These are phyloP conservation scores for Naganishia friedmannii DNA, from an alignment of 768 basidiomycete species.

Conservation along the genomic window DNA sequence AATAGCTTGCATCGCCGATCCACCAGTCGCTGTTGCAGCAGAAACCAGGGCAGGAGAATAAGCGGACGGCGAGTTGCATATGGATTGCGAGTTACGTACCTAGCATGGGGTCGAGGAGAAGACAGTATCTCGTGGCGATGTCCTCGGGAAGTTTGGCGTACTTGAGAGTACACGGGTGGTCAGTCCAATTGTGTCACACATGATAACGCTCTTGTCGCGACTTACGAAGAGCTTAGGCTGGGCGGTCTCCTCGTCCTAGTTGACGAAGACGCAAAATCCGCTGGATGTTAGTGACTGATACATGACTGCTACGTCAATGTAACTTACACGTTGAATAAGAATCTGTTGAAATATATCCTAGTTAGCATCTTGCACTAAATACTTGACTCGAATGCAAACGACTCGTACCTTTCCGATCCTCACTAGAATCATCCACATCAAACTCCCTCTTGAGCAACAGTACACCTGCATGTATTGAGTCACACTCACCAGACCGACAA, in stretches of 20 bases:
- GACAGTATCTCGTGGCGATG: constrained; percentile 82
- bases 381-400: constrained; percentile 1
- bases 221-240: constrained; percentile 77
- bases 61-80: neutral
- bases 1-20: constrained; percentile 95
- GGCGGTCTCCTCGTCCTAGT: constrained; percentile 88
- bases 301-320: neutral
- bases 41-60: neutral
- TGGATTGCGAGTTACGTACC: constrained; percentile 57
- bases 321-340: constrained; percentile 81
- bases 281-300: neutral
- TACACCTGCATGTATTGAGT: constrained; percentile 52
- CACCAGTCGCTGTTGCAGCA: constrained; percentile 70
- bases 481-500: constrained; percentile 64
- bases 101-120: constrained; percentile 96
- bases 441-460: neutral
- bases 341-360: constrained; percentile 55
- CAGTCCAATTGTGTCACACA: neutral
- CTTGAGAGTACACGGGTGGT: constrained; percentile 24
- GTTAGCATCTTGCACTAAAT: neutral
- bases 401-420: constrained; percentile 74
- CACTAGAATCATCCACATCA: constrained; percentile 39
- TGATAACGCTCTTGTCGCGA: too few species aligned
- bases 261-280: neutral
- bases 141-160: constrained; percentile 80